These are phyloP conservation scores for Ascochyta lentis DNA, from an alignment of 2,329 filamentous ascomycete species.

Conservation along the genomic window DNA sequence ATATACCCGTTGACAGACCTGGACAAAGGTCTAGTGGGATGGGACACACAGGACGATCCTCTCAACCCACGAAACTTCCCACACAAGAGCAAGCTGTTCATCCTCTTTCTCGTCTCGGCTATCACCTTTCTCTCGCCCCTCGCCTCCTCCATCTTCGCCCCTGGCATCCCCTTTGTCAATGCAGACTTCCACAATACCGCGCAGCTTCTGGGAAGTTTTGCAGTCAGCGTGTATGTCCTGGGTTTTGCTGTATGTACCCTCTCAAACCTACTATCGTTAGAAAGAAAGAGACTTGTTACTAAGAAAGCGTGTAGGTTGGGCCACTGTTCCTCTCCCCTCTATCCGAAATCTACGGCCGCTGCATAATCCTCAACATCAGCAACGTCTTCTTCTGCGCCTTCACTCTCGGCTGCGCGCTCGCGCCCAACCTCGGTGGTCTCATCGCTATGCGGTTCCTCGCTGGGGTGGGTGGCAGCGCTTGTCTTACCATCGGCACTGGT, in stretches of 20 bases:
- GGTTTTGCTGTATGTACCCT: slow-evolving; percentile 37
- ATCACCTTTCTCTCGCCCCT: slow-evolving; percentile 47
- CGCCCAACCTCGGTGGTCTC: slow-evolving; percentile 42
- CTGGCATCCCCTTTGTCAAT: slow-evolving; percentile 41
- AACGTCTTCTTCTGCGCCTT: slow-evolving; percentile 61
- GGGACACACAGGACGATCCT: slow-evolving; percentile 45
- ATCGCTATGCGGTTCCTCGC: slow-evolving; percentile 46
- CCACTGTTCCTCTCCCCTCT: slow-evolving; percentile 45
- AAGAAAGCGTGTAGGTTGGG: slow-evolving; percentile 27
- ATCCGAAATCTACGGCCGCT: slow-evolving; percentile 45
- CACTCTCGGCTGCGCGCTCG: slow-evolving; percentile 54
- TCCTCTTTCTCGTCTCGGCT: slow-evolving; percentile 35
- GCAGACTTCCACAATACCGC: slow-evolving; percentile 43
- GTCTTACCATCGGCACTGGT: slow-evolving; percentile 43
- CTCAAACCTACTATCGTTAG: background rate
- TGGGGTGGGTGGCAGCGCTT: slow-evolving; percentile 36
- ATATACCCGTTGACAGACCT: slow-evolving; percentile 43
- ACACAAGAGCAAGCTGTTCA: slow-evolving; percentile 35
- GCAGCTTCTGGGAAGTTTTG: slow-evolving; percentile 38
- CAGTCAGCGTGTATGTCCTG: slow-evolving; percentile 46
- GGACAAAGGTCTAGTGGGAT: slow-evolving; percentile 44
- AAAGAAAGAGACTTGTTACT: background rate
- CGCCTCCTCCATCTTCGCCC: slow-evolving; percentile 47
- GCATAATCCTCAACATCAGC: slow-evolving; percentile 38
- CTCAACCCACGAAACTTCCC: slow-evolving; percentile 44